Percentiles rank a stretch among this genome's conserved stretches.
Conservation (phyloP, 768 basidiomycete species). For the Suillus weaverae region DNA sequence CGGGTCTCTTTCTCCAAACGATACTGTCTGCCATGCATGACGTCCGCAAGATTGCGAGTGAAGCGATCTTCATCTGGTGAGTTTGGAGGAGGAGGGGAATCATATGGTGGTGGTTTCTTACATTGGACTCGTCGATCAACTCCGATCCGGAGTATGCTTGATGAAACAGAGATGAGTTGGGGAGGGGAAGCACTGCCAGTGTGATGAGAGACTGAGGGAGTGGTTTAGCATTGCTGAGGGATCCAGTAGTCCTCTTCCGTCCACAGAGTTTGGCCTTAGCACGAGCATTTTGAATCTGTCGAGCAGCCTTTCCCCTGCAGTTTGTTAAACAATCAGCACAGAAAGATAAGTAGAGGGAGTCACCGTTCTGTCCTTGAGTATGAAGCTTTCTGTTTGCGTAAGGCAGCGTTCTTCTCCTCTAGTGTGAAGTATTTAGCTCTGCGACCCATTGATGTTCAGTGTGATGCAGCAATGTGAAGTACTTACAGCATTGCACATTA, state of each 20-base stretch:
- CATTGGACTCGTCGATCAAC: slow-evolving; percentile 1
- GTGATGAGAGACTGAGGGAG: background rate
- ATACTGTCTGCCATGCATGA: slow-evolving; percentile 2
- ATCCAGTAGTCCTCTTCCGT: background rate
- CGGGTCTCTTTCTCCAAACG: background rate
- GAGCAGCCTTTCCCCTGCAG: slow-evolving; percentile 1
- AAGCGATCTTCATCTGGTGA: background rate
- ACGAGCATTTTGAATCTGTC: background rate
- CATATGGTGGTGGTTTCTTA: slow-evolving; percentile 4
- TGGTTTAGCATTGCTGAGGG: background rate
- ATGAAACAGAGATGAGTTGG: slow-evolving; percentile 1
- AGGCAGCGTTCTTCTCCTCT: background rate
- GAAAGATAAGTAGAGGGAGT: background rate
- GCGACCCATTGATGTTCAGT: slow-evolving; percentile 4
- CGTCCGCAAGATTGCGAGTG: slow-evolving; percentile 5
- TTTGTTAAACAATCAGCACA: slow-evolving; percentile 3
- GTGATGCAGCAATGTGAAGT: background rate
- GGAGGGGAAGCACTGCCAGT: slow-evolving; percentile 1
- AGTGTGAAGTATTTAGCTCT: slow-evolving; percentile 2
- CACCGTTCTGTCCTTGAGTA: slow-evolving; percentile 1
- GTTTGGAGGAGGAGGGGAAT: slow-evolving; percentile 6
- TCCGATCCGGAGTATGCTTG: background rate
- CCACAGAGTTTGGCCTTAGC: background rate
- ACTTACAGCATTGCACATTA: background rate
- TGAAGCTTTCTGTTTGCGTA: background rate